Base-by-base conservation (phyloP, 2,329 filamentous ascomycete genomes). In the Onygena corvina region DNA sequence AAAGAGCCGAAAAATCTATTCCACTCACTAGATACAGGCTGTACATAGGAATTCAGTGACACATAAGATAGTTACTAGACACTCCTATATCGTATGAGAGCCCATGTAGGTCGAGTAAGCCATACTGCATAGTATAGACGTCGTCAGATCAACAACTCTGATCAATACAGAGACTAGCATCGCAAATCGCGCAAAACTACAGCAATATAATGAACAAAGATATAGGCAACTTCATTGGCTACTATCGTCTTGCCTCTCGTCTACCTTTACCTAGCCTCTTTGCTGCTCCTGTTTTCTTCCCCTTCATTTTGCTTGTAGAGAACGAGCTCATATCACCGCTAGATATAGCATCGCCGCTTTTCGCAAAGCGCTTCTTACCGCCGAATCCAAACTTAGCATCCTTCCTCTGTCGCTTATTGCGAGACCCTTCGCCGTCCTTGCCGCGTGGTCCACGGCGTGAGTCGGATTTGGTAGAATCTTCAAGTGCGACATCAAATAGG, bases 301-400 rank as follows among this genome's bases (percentile, higher is more conserved):
- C 75, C 75, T 94, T 94, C 86, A 94, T 94, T 70, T 80, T 84
- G 74, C 83, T 87, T 31, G 75, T 76, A 49, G 83, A 88, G 71
- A 93, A 96, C 1, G 78, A 80, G 54, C 79, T 79, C 58, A 93
- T 70, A 65, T 98, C 92, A 53, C 79, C 83, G 42, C 81, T 88
- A 56, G 86, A 93, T 54, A 76, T 64, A 45, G 89, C 88, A 67
- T 95, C 89, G 58, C 87, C 87, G 53, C 88, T 94, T 79, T 98
- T 98, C 50, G 76, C 70, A 64, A 88, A 81, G 49, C 84, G 76
- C 76, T 98, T 98, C 80, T 94, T 95, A 59, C 92, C 92, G 53
- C 92, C 92, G 62, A 90, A 94, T 20, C 92, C 92, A 65, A 83
- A 96, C 72, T 94, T 95, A 57, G 85, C 77, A 64, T 98, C 83